Evolutionary conservation across 2,329 filamentous ascomycete species (phyloP), one percentile per base, ranked within the genome.

Genomic region (Karstenula rhodostoma): DNA sequence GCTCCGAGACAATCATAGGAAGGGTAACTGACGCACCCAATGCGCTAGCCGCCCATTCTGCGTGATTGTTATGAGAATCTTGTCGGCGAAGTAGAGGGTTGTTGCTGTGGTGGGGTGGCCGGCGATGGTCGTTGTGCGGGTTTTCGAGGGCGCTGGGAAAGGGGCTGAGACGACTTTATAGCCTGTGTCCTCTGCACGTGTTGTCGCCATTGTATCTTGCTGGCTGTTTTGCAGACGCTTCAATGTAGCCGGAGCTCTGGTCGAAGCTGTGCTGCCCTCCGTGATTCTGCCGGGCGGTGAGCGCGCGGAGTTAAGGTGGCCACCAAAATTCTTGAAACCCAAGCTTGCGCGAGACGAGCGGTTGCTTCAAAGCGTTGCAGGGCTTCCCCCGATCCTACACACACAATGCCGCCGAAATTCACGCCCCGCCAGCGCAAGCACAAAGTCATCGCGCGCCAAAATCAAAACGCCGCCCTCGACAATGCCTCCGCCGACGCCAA

Each of bases 11-110:
- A n/a, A n/a, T n/a, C n/a, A n/a, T n/a, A n/a, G n/a, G n/a, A n/a
- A n/a, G n/a, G n/a, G n/a, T n/a, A n/a, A 32, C 12, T 32, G 29
- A 75, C 81, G 56, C 83, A 97, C 93, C 95, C 95, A 99, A 84
- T 98, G 95, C 22, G 92, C 91, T 49, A 98, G 81, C 60, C 90
- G 87, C 7, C 94, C 94, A 62, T 90, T 87, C 80, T 98, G 95
- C 0, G 91, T 92, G 61, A 98, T 85, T 0, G 93, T 97, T 64
- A 99, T 82, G 69, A 99, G 81, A 70, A 99, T 93, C 79, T 93
- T 96, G 84, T 98, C 95, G 9, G 89, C 85, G 79, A 98, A 98
- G 69, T 84, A 87, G 56, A 93, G 83, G 12, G 85, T 85, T 42
- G 87, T 89, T 35, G 92, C 89, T 66, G 93, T 88, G 1, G 95